These are phyloP conservation scores for Colletotrichum sp. DNA, from an alignment of 2,329 filamentous ascomycete species.

Conservation along the genomic window DNA sequence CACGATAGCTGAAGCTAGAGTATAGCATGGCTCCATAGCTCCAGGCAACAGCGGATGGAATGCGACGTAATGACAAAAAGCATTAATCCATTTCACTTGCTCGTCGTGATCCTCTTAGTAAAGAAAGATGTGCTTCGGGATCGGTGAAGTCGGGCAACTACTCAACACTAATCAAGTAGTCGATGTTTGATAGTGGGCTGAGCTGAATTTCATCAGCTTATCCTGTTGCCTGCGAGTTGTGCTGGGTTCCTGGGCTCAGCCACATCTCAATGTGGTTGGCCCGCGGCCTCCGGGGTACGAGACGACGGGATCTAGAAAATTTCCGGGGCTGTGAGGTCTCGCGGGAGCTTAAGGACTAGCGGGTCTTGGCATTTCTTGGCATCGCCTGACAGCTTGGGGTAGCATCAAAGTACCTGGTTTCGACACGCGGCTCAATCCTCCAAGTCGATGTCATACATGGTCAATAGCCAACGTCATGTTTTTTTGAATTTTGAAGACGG, in stretches of 20 bases:
- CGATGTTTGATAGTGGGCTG: neutral
- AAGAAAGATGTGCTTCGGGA: neutral
- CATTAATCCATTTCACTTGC: neutral
- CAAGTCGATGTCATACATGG: neutral
- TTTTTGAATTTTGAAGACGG: rapidly evolving
- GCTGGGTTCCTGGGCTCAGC: neutral
- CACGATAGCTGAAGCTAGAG: neutral
- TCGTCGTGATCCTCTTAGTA: too few relatives aligned
- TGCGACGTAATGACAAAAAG: neutral
- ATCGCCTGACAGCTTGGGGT: neutral
- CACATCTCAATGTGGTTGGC: neutral
- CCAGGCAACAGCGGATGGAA: neutral
- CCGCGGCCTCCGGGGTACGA: neutral
- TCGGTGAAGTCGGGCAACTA: neutral
- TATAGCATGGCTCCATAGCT: neutral
- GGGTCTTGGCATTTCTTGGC: neutral
- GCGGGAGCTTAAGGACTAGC: neutral
- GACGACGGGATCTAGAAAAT: neutral
- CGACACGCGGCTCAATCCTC: neutral
- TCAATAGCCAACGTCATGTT: neutral
- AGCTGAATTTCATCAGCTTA: neutral
- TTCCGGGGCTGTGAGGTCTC: neutral
- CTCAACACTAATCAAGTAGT: rapidly evolving
- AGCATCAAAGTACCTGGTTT: neutral
- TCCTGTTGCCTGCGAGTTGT: neutral